phyloP scores from a whole-genome alignment of 371 early-diverging fungal species.

The Lichtheimia ornata region DNA sequence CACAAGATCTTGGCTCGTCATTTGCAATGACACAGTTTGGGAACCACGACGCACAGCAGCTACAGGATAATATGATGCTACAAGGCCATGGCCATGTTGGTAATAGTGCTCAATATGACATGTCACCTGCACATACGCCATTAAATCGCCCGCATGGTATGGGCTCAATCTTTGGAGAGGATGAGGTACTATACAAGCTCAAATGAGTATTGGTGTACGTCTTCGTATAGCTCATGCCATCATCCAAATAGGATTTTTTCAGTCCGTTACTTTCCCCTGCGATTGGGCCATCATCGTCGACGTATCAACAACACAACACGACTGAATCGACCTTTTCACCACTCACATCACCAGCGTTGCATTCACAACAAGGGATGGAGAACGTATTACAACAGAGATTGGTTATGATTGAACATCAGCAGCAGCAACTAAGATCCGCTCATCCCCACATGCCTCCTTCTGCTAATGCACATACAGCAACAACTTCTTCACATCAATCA shows the following conservation, averaged over 20 bases:
- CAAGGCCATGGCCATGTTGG: constrained; percentile 28
- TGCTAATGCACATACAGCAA: background rate
- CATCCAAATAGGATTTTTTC: constrained; percentile 49
- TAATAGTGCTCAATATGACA: constrained; percentile 42
- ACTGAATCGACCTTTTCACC: constrained; percentile 59
- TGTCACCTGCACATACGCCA: constrained; percentile 21
- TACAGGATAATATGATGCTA: constrained; percentile 27
- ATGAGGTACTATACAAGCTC: too few species aligned
- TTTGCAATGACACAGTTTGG: background rate
- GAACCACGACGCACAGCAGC: constrained; percentile 43
- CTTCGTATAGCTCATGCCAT: too few species aligned
- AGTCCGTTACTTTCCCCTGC: constrained; percentile 77
- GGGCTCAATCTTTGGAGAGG: too few species aligned
- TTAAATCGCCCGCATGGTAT: too few species aligned
- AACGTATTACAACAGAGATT: constrained; percentile 38
- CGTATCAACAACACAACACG: constrained; percentile 10
- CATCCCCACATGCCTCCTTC: constrained; percentile 19
- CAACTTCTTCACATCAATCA: background rate
- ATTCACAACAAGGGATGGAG: constrained; percentile 17
- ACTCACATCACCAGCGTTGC: constrained; percentile 71
- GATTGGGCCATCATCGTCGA: constrained; percentile 57
- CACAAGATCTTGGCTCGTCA: background rate
- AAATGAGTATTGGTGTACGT: too few species aligned
- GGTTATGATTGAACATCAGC: constrained; percentile 49
- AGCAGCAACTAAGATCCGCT: constrained; percentile 44